These are phyloP conservation scores for Talaromyces sp. DNA, from an alignment of 2,329 filamentous ascomycete genomes.

Conservation along the genomic window DNA sequence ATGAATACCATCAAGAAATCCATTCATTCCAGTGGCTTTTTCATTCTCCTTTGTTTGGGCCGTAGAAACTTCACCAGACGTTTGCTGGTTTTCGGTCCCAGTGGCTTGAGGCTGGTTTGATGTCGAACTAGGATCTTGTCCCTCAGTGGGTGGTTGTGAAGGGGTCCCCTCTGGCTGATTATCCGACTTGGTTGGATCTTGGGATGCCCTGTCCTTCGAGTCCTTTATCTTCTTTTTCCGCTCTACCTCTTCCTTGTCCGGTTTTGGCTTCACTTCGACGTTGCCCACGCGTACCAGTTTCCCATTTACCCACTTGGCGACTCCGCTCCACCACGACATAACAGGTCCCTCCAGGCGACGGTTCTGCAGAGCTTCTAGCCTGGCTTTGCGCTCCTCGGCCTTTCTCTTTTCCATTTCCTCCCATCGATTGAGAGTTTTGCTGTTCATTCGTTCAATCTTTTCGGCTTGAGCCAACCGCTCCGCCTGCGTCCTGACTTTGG, in stretches of 20 bases:
- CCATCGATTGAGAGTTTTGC: constrained; percentile 88
- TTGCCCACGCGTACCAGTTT: constrained; percentile 68
- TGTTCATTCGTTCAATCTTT: constrained; percentile 77
- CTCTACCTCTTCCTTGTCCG: constrained; percentile 47
- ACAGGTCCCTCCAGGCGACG: constrained; percentile 83
- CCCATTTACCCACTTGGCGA: constrained; percentile 73
- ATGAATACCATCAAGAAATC: constrained; percentile 22
- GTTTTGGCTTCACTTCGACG: constrained; percentile 43
- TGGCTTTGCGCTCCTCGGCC: constrained; percentile 75
- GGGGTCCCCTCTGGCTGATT: constrained; percentile 20
- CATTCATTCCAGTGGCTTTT: constrained; percentile 1
- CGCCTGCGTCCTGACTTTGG: constrained; percentile 79
- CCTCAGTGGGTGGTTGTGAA: background rate
- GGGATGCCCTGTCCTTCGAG: constrained; percentile 17
- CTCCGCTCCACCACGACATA: constrained; percentile 90
- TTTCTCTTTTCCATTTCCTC: constrained; percentile 87
- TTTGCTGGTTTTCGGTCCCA: constrained; percentile 16
- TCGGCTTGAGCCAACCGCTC: constrained; percentile 80
- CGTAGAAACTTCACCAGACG: constrained; percentile 11
- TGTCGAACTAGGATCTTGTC: background rate
- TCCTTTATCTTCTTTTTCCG: constrained; percentile 30
- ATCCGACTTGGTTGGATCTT: constrained; percentile 16
- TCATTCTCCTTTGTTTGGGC: background rate
- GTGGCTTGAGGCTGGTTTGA: background rate
- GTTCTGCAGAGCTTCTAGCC: constrained; percentile 81